phyloP scores from a whole-genome alignment of 1,284 basidiomycete species.

The Trametes polyzona region DNA sequence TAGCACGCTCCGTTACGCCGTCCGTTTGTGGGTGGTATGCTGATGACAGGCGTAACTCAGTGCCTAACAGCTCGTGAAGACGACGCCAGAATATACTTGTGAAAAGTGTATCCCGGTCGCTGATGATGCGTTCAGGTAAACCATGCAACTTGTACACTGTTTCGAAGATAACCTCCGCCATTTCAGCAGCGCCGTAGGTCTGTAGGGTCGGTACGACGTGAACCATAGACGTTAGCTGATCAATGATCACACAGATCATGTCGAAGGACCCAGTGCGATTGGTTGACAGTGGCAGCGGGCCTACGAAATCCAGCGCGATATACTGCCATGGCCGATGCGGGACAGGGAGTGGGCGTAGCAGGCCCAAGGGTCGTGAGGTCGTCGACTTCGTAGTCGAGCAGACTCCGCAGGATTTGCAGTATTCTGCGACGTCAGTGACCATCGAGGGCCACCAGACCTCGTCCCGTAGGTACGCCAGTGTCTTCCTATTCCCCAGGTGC shows the following conservation, averaged over 20 bases:
- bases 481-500: slow-evolving; percentile 36
- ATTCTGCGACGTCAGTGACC: slow-evolving; percentile 26
- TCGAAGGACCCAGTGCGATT: slow-evolving; percentile 26
- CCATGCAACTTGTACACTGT: slow-evolving; percentile 45
- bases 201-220: slow-evolving; percentile 34
- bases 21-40: slow-evolving; percentile 51
- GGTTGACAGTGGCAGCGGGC: slow-evolving; percentile 37
- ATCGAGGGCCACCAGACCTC: slow-evolving; percentile 38
- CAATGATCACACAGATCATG: slow-evolving; percentile 31
- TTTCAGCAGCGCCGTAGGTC: slow-evolving; percentile 38
- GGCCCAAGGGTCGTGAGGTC: slow-evolving; percentile 29
- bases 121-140: slow-evolving; percentile 43
- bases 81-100: slow-evolving; percentile 48
- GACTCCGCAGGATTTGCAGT: slow-evolving; percentile 30
- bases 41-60: slow-evolving; percentile 43
- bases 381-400: slow-evolving; percentile 32
- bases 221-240: slow-evolving; percentile 40
- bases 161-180: slow-evolving; percentile 44
- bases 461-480: slow-evolving; percentile 30
- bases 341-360: slow-evolving; percentile 29
- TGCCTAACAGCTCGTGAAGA: slow-evolving; percentile 40
- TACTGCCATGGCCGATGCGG: slow-evolving; percentile 34
- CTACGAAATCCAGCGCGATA: slow-evolving; percentile 44
- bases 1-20: slow-evolving; percentile 44
- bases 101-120: slow-evolving; percentile 47